Percentiles rank a stretch among this genome's conserved stretches.
phyloP scores from a whole-genome alignment of 768 basidiomycete genomes.

The Nidularia sp. region DNA sequence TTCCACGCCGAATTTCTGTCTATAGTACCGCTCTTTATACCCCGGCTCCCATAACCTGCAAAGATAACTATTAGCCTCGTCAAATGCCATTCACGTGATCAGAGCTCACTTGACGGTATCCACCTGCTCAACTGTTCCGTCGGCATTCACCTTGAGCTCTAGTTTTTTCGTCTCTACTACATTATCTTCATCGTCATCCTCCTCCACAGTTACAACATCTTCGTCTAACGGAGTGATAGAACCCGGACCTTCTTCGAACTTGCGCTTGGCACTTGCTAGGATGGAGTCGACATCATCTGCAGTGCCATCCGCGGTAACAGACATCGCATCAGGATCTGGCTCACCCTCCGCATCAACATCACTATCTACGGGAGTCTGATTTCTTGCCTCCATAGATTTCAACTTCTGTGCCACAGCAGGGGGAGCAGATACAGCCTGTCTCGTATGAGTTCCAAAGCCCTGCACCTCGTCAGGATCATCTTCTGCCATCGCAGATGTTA shows the following conservation, averaged over 20 bases:
- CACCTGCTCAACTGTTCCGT: conserved; percentile 92
- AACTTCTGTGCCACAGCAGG: background rate
- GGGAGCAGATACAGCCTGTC: conserved; percentile 1
- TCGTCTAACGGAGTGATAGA: conserved; percentile 34
- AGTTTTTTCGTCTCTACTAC: conserved; percentile 32
- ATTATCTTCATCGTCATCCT: conserved; percentile 53
- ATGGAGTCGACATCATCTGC: conserved; percentile 11
- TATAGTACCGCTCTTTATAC: conserved; percentile 93
- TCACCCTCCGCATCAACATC: conserved; percentile 26
- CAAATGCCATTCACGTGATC: background rate
- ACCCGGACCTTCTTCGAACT: conserved; percentile 43
- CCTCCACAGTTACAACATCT: conserved; percentile 42
- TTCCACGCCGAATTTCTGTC: conserved; percentile 84
- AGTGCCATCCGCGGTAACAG: conserved; percentile 12
- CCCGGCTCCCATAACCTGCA: conserved; percentile 91
- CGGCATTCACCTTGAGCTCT: conserved; percentile 76
- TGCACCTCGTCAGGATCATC: conserved; percentile 29
- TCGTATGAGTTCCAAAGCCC: conserved; percentile 27
- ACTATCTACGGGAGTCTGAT: conserved; percentile 6
- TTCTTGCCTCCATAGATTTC: conserved; percentile 2
- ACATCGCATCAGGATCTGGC: conserved; percentile 20
- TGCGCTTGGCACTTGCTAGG: conserved; percentile 32
- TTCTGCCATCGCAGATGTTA: background rate
- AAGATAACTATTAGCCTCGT: background rate
- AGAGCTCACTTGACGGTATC: conserved; percentile 83